phyloP scores from a whole-genome alignment of 2,329 filamentous ascomycete genomes.

The Exophiala spinifera region DNA sequence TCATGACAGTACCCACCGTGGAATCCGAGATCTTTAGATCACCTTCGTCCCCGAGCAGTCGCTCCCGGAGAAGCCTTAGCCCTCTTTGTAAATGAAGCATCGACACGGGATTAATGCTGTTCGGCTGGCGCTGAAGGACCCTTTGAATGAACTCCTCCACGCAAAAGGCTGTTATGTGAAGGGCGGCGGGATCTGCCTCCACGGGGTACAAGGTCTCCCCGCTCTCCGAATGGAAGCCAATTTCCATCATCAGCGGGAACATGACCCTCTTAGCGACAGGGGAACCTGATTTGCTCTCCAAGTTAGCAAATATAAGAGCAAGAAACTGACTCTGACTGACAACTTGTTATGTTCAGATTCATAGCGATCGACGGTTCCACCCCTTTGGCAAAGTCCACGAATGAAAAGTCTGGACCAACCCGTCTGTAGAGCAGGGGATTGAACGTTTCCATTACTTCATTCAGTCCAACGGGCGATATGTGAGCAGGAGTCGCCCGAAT shows the following conservation, averaged over 20 bases:
- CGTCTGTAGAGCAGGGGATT: no score
- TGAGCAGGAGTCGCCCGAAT: no score
- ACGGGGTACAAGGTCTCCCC: no score
- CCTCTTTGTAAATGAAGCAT: constrained; percentile 32
- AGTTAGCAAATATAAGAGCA: no score
- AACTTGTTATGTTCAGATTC: no score
- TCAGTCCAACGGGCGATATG: no score
- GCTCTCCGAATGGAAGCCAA: no score
- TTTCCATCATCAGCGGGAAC: no score
- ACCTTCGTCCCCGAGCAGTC: constrained; percentile 28
- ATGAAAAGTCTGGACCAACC: background rate
- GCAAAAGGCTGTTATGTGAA: background rate
- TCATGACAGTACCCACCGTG: constrained; percentile 36
- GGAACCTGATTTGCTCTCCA: no score
- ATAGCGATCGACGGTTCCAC: background rate
- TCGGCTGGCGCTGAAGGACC: background rate
- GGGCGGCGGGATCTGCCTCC: background rate
- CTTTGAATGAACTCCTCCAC: background rate
- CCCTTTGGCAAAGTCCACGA: background rate
- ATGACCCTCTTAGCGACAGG: no score
- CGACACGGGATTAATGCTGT: constrained; percentile 3
- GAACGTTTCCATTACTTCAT: no score
- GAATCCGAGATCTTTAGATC: constrained; percentile 30
- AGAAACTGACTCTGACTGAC: no score
- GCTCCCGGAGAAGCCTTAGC: constrained; percentile 35